Evolutionary conservation across 1,139 yeast genomes (phyloP).

Genomic region (Yamadazyma diddensiae): DNA sequence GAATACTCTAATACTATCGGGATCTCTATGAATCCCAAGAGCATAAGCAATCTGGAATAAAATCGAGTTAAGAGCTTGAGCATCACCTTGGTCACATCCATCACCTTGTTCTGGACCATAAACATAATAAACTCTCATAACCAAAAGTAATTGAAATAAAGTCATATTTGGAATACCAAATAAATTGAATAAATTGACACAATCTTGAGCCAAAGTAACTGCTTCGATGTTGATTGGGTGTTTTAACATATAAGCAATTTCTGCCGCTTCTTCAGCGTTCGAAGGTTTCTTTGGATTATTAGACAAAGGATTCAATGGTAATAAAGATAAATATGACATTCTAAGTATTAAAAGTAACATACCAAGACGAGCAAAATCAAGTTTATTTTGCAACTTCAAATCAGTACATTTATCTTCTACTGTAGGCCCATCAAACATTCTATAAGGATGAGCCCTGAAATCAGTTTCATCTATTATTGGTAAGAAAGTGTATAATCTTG

Average conservation of each 20-base stretch:
- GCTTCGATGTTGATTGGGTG: constrained; percentile 17
- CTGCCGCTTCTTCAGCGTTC: constrained; percentile 1
- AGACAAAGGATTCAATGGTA: constrained; percentile 4
- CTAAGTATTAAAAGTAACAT: constrained; percentile 20
- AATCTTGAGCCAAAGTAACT: constrained; percentile 31
- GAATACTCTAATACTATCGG: constrained; percentile 16
- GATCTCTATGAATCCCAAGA: constrained; percentile 46
- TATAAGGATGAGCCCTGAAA: constrained; percentile 13
- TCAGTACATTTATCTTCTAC: constrained; percentile 11
- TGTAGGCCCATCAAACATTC: constrained; percentile 19
- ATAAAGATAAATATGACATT: constrained; percentile 21
- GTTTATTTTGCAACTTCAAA: constrained; percentile 15
- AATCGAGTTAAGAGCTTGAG: constrained; percentile 35
- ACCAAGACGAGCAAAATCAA: constrained; percentile 25
- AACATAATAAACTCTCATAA: constrained; percentile 35
- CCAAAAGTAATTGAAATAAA: constrained; percentile 46
- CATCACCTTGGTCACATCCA: constrained; percentile 49
- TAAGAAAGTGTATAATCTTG: constrained; percentile 39
- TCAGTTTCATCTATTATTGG: constrained; percentile 47
- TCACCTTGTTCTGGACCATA: constrained; percentile 51
- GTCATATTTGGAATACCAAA: constrained; percentile 39
- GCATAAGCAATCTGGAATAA: constrained; percentile 42
- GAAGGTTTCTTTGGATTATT: background rate
- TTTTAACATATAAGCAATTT: constrained; percentile 8
- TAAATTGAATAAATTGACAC: constrained; percentile 37